phyloP scores from a whole-genome alignment of 805 yeast genomes.

The Myxozyma neglecta region DNA sequence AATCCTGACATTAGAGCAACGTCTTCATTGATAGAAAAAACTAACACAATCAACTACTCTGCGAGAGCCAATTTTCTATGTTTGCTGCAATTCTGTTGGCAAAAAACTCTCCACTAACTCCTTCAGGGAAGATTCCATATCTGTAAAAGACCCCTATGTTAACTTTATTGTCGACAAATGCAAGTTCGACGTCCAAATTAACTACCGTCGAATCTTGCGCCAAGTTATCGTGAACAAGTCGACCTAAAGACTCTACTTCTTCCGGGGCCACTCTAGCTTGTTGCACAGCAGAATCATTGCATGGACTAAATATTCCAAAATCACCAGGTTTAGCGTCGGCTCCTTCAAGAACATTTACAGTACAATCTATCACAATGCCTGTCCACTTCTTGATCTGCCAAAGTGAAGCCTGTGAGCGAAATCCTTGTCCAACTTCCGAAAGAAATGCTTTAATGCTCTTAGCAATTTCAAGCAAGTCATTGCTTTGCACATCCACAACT shows the following conservation, averaged over 20 bases:
- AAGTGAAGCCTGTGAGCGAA: slow-evolving; percentile 21
- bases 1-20: no score
- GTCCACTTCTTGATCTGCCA: slow-evolving; percentile 24
- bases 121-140: slow-evolving; percentile 8
- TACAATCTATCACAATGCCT: slow-evolving; percentile 22
- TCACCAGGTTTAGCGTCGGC: slow-evolving; percentile 3
- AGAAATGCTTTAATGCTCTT: slow-evolving; percentile 14
- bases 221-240: neutral
- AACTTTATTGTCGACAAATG: slow-evolving; percentile 6
- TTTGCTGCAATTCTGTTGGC: neutral
- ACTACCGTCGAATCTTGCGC: neutral
- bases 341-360: slow-evolving; percentile 27
- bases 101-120: neutral
- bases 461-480: slow-evolving; percentile 6
- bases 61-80: no score
- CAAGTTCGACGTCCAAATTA: slow-evolving; percentile 31
- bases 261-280: neutral
- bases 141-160: slow-evolving; percentile 30
- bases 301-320: slow-evolving; percentile 1
- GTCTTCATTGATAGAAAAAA: neutral
- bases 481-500: neutral
- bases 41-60: neutral
- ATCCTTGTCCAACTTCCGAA: slow-evolving; percentile 7
- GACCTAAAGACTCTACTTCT: neutral
- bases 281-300: neutral